Conservation (phyloP, 2,329 filamentous ascomycete genomes). For the Trichoderma endophyticum region DNA sequence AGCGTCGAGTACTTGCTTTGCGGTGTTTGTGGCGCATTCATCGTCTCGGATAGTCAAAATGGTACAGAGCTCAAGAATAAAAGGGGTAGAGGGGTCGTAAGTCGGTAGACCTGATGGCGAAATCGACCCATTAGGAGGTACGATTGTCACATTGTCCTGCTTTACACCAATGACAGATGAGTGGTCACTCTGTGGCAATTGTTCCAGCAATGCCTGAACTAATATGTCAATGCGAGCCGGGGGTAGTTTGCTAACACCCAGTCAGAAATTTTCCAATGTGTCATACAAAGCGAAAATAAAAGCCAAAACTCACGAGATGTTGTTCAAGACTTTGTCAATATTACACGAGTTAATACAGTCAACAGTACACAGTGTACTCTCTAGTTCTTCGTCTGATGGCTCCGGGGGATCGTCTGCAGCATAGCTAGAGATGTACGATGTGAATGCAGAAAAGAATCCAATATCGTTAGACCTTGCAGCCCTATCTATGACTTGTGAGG, state of each 20-base stretch:
- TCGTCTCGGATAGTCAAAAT: conserved; percentile 74
- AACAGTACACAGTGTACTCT: conserved; percentile 90
- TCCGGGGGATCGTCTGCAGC: conserved; percentile 96
- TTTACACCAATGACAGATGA: conserved; percentile 85
- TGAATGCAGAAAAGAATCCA: conserved; percentile 89
- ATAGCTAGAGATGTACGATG: conserved; percentile 97
- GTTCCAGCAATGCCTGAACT: conserved; percentile 70
- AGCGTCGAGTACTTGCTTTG: conserved; percentile 74
- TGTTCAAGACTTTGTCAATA: conserved; percentile 76
- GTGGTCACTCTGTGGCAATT: conserved; percentile 79
- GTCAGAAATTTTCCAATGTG: neutral
- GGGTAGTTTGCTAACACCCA: conserved; percentile 36
- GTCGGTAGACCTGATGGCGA: conserved; percentile 43
- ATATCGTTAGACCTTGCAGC: conserved; percentile 73
- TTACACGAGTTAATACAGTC: conserved; percentile 91
- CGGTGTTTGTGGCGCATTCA: conserved; percentile 67
- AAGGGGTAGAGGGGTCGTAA: conserved; percentile 85
- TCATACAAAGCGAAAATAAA: no score
- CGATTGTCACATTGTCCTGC: conserved; percentile 67
- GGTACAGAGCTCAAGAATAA: conserved; percentile 87
- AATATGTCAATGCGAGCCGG: conserved; percentile 31
- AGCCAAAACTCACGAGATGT: conserved; percentile 64
- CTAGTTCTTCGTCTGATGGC: conserved; percentile 93
- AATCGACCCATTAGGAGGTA: conserved; percentile 53
- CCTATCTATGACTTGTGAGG: conserved; percentile 89